Percentiles rank a stretch among this genome's conserved stretches.
Conservation (phyloP, 371 early-diverging fungal species). For the Mortierella sp. region DNA sequence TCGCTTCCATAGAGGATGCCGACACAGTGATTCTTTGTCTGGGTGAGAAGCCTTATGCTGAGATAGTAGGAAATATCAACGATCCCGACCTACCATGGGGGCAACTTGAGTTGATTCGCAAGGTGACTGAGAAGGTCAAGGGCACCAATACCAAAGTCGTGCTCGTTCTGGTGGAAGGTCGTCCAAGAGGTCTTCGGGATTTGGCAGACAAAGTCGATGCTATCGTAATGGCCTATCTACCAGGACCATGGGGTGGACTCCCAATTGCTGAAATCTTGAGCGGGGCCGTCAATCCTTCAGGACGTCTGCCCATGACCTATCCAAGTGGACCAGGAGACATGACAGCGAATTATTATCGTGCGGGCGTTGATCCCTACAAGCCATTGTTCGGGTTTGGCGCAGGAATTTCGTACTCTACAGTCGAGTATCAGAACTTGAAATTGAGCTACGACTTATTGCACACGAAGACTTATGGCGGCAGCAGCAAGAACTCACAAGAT, state of each 20-base stretch:
- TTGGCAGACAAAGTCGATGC: constrained; percentile 60
- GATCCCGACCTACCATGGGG: constrained; percentile 62
- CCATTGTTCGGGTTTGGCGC: constrained; percentile 73
- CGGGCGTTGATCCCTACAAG: constrained; percentile 44
- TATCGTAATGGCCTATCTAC: constrained; percentile 66
- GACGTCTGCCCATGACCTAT: constrained; percentile 66
- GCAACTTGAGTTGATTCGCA: constrained; percentile 60
- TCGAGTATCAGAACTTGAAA: constrained; percentile 62
- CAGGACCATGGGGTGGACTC: constrained; percentile 72
- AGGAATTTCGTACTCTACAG: constrained; percentile 71
- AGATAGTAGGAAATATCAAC: constrained; percentile 68
- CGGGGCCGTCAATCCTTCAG: constrained; percentile 63
- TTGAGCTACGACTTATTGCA: constrained; percentile 30
- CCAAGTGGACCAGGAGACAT: constrained; percentile 62
- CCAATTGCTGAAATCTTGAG: constrained; percentile 66
- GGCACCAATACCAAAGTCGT: constrained; percentile 59
- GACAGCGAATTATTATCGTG: constrained; percentile 43
- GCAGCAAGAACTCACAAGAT: not conserved
- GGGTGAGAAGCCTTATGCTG: constrained; percentile 67
- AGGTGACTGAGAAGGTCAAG: constrained; percentile 11
- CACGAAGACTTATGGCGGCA: constrained; percentile 12
- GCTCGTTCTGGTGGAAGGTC: constrained; percentile 67
- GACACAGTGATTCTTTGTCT: constrained; percentile 63
- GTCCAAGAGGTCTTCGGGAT: constrained; percentile 67
- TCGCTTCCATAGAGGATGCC: constrained; percentile 52